Conservation (phyloP, 345 rosid genomes). For the Moricandia arvensis region DNA sequence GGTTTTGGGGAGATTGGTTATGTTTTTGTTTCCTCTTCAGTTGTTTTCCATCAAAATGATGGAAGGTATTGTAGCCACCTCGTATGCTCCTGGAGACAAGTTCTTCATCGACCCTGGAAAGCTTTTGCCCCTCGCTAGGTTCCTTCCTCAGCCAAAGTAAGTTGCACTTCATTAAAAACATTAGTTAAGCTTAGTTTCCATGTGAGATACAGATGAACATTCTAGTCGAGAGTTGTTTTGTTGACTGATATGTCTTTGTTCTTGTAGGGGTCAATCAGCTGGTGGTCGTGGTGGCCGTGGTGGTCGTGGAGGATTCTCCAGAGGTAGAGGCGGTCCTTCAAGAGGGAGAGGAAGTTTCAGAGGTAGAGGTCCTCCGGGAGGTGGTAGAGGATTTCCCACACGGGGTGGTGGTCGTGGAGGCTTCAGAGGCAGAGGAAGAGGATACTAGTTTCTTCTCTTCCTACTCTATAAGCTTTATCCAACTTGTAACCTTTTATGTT, state of each 20-base stretch:
- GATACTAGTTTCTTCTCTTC: neutral
- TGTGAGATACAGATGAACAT: neutral
- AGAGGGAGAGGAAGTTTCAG: slow-evolving; percentile 62
- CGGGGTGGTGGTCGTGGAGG: neutral
- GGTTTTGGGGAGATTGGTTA: slow-evolving; percentile 16
- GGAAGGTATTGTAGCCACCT: slow-evolving; percentile 93
- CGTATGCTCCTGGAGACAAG: slow-evolving; percentile 70
- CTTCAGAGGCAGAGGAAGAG: neutral
- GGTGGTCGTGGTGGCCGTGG: slow-evolving; percentile 47
- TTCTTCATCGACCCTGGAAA: slow-evolving; percentile 78
- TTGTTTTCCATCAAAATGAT: slow-evolving; percentile 84
- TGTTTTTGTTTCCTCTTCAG: slow-evolving; percentile 42
- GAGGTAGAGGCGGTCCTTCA: slow-evolving; percentile 73
- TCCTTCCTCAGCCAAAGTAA: slow-evolving; percentile 93
- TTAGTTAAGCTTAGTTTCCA: neutral
- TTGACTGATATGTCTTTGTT: neutral
- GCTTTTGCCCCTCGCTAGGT: slow-evolving; percentile 82
- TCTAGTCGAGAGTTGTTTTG: slow-evolving; percentile 6
- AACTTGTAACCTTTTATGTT: slow-evolving; percentile 19
- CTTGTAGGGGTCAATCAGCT: slow-evolving; percentile 48
- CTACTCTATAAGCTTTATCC: slow-evolving; percentile 1
- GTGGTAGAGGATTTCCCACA: slow-evolving; percentile 4
- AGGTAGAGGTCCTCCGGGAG: slow-evolving; percentile 51
- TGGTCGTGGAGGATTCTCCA: slow-evolving; percentile 50
- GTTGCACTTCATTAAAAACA: slow-evolving; percentile 21